These are phyloP conservation scores for Termitomyces sp. DNA, from an alignment of 768 basidiomycete species.

Conservation along the genomic window DNA sequence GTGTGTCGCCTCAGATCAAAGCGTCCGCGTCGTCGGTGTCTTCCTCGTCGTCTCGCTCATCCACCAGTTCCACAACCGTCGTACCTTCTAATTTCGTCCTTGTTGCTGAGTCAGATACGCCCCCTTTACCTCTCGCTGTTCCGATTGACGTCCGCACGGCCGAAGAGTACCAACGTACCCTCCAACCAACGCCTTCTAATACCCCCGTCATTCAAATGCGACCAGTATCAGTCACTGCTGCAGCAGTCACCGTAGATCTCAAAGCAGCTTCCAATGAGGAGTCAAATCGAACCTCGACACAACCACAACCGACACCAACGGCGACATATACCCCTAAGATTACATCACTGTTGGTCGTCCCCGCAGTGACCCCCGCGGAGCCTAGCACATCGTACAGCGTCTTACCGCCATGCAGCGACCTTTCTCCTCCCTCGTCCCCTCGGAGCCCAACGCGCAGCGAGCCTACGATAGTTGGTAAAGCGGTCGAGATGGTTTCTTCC, in stretches of 20 bases:
- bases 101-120: background rate
- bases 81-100: slow-evolving; percentile 1
- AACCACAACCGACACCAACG: slow-evolving; percentile 7
- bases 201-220: slow-evolving; percentile 41
- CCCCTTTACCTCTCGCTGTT: background rate
- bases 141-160: slow-evolving; percentile 10
- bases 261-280: slow-evolving; percentile 1
- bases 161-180: slow-evolving; percentile 19
- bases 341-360: slow-evolving; percentile 25
- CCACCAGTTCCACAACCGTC: slow-evolving; percentile 21
- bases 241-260: slow-evolving; percentile 5
- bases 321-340: slow-evolving; percentile 17
- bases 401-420: slow-evolving; percentile 15
- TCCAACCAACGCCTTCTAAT: slow-evolving; percentile 57
- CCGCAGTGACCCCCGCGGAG: slow-evolving; percentile 23
- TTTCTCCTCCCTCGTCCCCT: slow-evolving; percentile 12
- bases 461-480: slow-evolving; percentile 37
- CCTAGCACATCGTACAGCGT: slow-evolving; percentile 31
- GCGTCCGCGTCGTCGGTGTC: slow-evolving; percentile 13
- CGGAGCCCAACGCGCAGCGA: slow-evolving; percentile 15
- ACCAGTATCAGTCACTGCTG: slow-evolving; percentile 18
- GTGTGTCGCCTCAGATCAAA: slow-evolving; percentile 6
- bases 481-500: slow-evolving; percentile 75
- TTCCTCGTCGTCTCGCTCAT: slow-evolving; percentile 19
- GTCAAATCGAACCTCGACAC: background rate